A percentile compares a stretch with the other conserved stretches of the same genome.
Conservation (phyloP, 2,329 filamentous ascomycete genomes). For the Magnaporthales sp. region DNA sequence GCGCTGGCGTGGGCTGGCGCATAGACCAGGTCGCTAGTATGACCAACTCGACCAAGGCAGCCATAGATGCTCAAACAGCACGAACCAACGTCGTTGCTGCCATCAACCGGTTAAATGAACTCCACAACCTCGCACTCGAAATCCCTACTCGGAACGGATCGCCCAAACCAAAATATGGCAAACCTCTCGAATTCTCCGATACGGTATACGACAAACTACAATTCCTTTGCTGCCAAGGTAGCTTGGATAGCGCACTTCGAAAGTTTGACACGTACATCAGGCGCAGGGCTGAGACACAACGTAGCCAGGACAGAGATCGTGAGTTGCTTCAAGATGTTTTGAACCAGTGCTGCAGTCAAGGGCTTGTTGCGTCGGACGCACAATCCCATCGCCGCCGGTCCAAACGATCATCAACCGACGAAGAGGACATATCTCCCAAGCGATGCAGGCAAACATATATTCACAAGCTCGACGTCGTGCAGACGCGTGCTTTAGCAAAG, state of each 20-base stretch:
- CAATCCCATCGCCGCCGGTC: background rate
- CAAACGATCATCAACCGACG: constrained; percentile 2
- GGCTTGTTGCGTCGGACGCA: background rate
- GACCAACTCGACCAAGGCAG: background rate
- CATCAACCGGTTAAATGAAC: background rate
- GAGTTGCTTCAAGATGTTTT: background rate
- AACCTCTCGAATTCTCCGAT: background rate
- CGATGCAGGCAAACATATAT: background rate
- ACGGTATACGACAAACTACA: background rate
- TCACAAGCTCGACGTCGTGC: background rate
- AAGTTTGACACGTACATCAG: background rate
- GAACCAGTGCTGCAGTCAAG: background rate
- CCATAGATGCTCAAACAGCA: background rate
- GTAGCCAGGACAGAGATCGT: background rate
- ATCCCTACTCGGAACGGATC: background rate
- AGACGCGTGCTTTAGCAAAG: background rate
- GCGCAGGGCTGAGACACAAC: background rate
- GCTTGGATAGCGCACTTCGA: background rate
- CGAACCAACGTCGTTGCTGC: background rate
- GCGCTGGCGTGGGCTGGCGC: background rate
- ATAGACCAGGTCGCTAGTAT: background rate
- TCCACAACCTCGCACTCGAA: background rate
- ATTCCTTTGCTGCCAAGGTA: background rate
- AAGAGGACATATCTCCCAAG: background rate
- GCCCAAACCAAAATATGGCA: background rate